Evolutionary conservation across 2,329 filamentous ascomycete genomes (phyloP), one percentile per base, ranked within the genome.

Genomic region (Phaeosphaeria sp.): DNA sequence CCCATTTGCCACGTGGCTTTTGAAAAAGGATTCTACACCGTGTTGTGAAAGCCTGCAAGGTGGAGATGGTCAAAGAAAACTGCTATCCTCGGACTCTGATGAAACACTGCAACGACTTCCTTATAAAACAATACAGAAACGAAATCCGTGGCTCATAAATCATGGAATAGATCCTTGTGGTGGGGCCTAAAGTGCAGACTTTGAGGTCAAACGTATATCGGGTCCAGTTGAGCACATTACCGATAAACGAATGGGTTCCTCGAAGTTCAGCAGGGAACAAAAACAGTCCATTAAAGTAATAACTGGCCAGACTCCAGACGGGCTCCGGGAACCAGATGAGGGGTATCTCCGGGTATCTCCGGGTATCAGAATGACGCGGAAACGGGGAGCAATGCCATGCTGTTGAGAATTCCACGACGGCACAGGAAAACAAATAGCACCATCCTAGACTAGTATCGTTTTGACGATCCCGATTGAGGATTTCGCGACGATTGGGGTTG

Each of bases 311-410:
- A 70, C 66, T 71, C 71, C 70, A 72, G 64, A 68, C 64, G 63
- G 63, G 64, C 63, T 71, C 73, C 67, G 67, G 63, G 69, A 72
- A 64, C 55, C 56, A 56, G 56, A 66, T 63, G 59, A 70, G 63
- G 72, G 73, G 72, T 76, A 75, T 76, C 71, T 74, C 71, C 71
- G 72, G 73, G 72, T 76, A 75, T 76, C 71, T 74, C 71, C 71
- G 63, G 72, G 66, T 59, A 65, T 63, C 59, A 64, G 58, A 70
- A 70, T 66, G 66, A 72, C 66, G 67, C 65, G 65, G 64, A 57
- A 71, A 75, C 52, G 66, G 65, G 63, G 50, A 60, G 62, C 62
- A 68, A 64, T 60, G 66, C 63, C 67, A 64, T 63, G 63, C 62
- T 64, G 62, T 53, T 62, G 61, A 60, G 59, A 58, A 68, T 65